Evolutionary conservation across 1,284 basidiomycete species (phyloP), one percentile per base, ranked within the genome.

Genomic region (Xanthoconium separans): DNA sequence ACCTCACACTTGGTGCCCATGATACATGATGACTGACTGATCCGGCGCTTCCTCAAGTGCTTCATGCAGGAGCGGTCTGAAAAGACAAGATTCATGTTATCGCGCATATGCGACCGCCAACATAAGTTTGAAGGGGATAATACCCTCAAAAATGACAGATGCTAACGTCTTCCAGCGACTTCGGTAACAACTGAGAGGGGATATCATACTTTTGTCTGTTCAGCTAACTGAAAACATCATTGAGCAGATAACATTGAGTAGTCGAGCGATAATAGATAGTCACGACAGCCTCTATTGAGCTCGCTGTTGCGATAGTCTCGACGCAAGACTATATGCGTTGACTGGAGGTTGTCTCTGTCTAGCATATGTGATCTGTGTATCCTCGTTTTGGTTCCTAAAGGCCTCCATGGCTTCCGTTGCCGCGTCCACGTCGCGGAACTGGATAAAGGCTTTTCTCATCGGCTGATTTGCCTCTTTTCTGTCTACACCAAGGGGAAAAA

Each of bases 351-450:
- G 61, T 55, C 53, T 58, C 18, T 61, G 63, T 44, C 27, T 61
- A 43, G 65, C 65, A 47, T 58, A 70, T 6, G 8, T 27, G 29
- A 66, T 41, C 3, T 15, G n/a, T 36, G 27, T 16, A 29, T 37
- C 12, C 36, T 29, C 46, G 9, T 51, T 55, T 33, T 47, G 50
- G 44, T 51, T 40, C 47, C 50, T 61, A 40, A 70, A 57, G 9
- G 48, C 48, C 3, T 71, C 55, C 50, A 67, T 63, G 4, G 69
- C 66, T 41, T 61, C 48, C 13, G 49, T 60, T 8, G 66, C 70
- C 4, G 47, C 16, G 16, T 56, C 10, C 36, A 58, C 56, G 16
- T 56, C 16, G 5, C 42, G 54, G 43, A 72, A 71, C 47, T 69
- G 62, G 22, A 70, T 10, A 44, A 70, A 69, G 13, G 48, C 65